These are phyloP conservation scores for Hyparrhenia diplandra DNA, from an alignment of 176 grass and related monocot species.

Conservation along the genomic window DNA sequence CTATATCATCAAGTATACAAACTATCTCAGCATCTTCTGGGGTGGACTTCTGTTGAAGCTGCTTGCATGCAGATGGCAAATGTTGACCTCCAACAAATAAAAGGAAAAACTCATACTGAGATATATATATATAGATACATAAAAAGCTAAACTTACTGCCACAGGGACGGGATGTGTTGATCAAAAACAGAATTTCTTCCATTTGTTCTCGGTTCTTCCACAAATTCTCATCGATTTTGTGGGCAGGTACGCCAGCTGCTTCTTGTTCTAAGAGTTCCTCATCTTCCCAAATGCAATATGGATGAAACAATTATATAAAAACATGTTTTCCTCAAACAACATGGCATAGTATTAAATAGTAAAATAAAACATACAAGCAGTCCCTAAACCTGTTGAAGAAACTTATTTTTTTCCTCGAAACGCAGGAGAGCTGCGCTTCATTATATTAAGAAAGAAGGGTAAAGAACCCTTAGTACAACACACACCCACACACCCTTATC, in stretches of 20 bases:
- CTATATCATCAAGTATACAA: slow-evolving; percentile 58
- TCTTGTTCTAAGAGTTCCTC: slow-evolving; percentile 70
- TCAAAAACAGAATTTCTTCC: slow-evolving; percentile 88
- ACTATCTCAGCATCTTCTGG: slow-evolving; percentile 54
- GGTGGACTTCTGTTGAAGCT: slow-evolving; percentile 69
- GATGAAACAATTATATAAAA: slow-evolving; percentile 17
- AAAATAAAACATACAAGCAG: not conserved
- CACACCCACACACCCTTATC: no score
- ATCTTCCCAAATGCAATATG: slow-evolving; percentile 48
- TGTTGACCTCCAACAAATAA: slow-evolving; percentile 13
- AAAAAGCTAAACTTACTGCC: slow-evolving; percentile 53
- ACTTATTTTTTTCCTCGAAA: no score
- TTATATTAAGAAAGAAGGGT: no score
- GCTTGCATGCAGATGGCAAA: slow-evolving; percentile 28
- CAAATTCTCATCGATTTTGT: slow-evolving; percentile 98
- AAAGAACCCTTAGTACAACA: no score
- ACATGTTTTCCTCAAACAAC: not conserved
- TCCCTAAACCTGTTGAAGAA: not conserved
- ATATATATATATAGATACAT: slow-evolving; percentile 15
- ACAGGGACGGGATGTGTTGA: slow-evolving; percentile 50
- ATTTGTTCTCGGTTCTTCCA: slow-evolving; percentile 99
- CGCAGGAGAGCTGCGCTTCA: no score
- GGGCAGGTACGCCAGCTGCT: slow-evolving; percentile 57
- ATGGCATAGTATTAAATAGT: not conserved
- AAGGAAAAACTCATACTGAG: not conserved